A percentile compares a stretch with the other conserved stretches of the same genome.
Conservation (phyloP, 768 basidiomycete species). For the Asterophora parasitica region DNA sequence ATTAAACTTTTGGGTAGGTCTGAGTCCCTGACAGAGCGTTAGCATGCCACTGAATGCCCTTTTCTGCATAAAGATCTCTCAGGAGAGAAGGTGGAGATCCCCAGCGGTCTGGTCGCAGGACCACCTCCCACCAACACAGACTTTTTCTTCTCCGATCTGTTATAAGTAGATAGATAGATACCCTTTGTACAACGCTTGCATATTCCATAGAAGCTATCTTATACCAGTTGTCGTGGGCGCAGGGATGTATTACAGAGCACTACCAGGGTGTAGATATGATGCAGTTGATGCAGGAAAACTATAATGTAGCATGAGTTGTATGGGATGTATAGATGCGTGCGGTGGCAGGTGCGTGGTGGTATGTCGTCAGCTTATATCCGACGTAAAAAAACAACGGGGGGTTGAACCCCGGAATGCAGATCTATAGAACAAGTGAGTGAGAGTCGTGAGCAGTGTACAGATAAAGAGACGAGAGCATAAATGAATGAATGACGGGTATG, state of each 20-base stretch:
- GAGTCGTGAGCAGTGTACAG: slow-evolving; percentile 21
- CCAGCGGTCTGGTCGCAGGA: slow-evolving; percentile 71
- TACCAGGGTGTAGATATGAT: slow-evolving; percentile 29
- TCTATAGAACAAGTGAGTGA: slow-evolving; percentile 21
- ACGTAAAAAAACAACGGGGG: slow-evolving; percentile 59
- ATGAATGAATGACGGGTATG: slow-evolving; percentile 11
- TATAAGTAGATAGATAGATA: slow-evolving; percentile 23
- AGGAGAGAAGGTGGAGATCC: slow-evolving; percentile 87
- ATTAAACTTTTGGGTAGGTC: slow-evolving; percentile 79
- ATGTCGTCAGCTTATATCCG: slow-evolving; percentile 18
- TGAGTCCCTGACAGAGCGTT: not conserved
- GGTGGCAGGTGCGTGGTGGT: slow-evolving; percentile 12
- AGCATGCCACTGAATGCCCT: slow-evolving; percentile 5
- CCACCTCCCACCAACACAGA: slow-evolving; percentile 75
- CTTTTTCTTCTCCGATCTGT: slow-evolving; percentile 78
- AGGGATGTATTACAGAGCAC: not conserved
- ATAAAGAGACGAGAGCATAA: slow-evolving; percentile 10
- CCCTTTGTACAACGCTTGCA: not conserved
- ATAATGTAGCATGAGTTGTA: slow-evolving; percentile 15
- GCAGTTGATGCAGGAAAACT: slow-evolving; percentile 55
- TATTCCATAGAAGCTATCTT: not conserved
- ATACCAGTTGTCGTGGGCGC: too few relatives aligned
- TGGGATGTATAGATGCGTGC: slow-evolving; percentile 8
- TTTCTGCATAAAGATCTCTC: slow-evolving; percentile 57
- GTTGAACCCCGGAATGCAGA: slow-evolving; percentile 67